A percentile compares a stretch with the other conserved stretches of the same genome.
These are phyloP conservation scores for Trichocladium uniseriatum DNA, from an alignment of 495 filamentous ascomycete genomes.

Conservation along the genomic window DNA sequence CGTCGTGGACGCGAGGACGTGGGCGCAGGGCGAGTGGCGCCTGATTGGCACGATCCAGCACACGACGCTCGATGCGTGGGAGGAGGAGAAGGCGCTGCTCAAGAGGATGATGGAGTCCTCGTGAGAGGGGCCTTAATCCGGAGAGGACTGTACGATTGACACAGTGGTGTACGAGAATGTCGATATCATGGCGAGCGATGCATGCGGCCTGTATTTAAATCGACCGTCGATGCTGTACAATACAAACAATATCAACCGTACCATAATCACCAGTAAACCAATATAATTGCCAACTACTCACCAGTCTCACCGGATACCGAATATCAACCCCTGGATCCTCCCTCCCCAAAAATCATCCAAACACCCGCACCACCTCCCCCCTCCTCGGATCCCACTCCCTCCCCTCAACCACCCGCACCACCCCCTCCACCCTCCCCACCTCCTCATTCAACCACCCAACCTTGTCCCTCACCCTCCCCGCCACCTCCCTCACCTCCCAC, in stretches of 20 bases:
- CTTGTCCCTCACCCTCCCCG: not conserved
- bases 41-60: constrained; percentile 63
- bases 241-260: not conserved
- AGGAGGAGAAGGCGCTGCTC: constrained; percentile 16
- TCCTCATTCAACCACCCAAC: not conserved
- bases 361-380: too few relatives aligned
- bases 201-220: not conserved
- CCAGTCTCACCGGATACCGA: not conserved
- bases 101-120: not conserved
- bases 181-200: not conserved
- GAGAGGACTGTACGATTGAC: not conserved
- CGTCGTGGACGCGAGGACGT: constrained; percentile 38
- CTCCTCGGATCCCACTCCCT: too few relatives aligned
- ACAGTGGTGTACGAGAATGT: constrained; percentile 2
- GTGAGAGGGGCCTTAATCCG: not conserved
- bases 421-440: not conserved
- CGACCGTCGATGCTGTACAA: not conserved
- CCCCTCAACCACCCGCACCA: too few relatives aligned
- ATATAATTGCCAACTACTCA: not conserved
- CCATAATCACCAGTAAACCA: too few relatives aligned
- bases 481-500: too few relatives aligned
- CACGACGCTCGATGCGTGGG: constrained; percentile 45
- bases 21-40: constrained; percentile 55
- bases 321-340: too few relatives aligned
- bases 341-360: too few relatives aligned